phyloP scores from a whole-genome alignment of 2,329 filamentous ascomycete genomes.

The Aspergillus ruber region DNA sequence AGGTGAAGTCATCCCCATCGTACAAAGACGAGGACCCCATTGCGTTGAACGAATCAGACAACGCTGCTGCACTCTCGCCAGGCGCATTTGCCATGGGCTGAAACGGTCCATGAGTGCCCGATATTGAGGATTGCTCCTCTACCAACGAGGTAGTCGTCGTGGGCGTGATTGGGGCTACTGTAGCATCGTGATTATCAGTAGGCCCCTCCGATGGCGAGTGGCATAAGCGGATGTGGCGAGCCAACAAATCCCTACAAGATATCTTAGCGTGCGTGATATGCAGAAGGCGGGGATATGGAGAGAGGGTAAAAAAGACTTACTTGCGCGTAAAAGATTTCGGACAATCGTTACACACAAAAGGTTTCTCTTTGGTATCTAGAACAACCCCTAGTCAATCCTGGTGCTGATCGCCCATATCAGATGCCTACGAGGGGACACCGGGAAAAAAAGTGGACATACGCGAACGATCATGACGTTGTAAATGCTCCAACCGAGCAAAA shows the following conservation, averaged over 20 bases:
- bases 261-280: conserved; percentile 3
- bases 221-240: conserved; percentile 25
- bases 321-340: conserved; percentile 31
- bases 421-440: no score
- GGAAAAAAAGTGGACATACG: conserved; percentile 14
- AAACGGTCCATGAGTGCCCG: conserved; percentile 10
- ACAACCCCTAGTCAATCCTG: neutral
- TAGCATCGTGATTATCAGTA: neutral
- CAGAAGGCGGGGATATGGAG: neutral
- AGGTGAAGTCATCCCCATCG: conserved; percentile 29
- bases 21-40: conserved; percentile 17
- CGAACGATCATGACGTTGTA: conserved; percentile 30
- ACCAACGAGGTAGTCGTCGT: conserved; percentile 15
- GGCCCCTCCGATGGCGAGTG: conserved; percentile 8
- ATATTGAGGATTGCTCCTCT: conserved; percentile 12
- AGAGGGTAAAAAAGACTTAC: conserved; percentile 9
- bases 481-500: conserved; percentile 30
- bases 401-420: neutral
- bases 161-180: conserved; percentile 3
- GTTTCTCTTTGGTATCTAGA: conserved; percentile 33
- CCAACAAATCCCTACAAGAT: conserved; percentile 22
- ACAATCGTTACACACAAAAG: conserved; percentile 23
- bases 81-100: neutral
- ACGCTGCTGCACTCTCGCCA: conserved; percentile 5
- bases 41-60: conserved; percentile 16